phyloP scores from a whole-genome alignment of 495 filamentous ascomycete genomes.

The Aspergillus homomorphus region DNA sequence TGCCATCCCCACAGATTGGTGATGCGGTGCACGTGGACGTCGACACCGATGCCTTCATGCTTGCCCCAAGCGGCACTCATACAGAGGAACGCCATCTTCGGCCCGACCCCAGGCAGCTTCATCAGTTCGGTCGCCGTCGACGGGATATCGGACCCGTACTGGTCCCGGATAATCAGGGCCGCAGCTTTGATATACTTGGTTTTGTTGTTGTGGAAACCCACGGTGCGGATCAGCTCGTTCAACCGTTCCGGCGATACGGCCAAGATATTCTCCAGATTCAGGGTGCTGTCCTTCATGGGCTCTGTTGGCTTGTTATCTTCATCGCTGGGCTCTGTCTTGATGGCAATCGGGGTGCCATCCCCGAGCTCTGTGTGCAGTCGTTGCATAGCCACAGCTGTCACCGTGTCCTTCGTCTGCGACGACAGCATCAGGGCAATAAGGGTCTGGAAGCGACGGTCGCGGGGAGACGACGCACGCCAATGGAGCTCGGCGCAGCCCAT shows the following conservation, averaged over 20 bases:
- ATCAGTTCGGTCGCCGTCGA: constrained; percentile 73
- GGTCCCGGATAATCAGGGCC: constrained; percentile 68
- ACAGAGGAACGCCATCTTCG: constrained; percentile 96
- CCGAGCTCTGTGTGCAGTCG: constrained; percentile 72
- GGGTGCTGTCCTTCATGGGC: constrained; percentile 45
- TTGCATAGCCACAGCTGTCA: constrained; percentile 81
- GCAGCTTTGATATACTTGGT: constrained; percentile 82
- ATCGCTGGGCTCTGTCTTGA: constrained; percentile 19
- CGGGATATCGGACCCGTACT: constrained; percentile 76
- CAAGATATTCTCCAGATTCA: constrained; percentile 79
- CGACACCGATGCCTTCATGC: constrained; percentile 61
- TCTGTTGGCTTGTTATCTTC: constrained; percentile 22
- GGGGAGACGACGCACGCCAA: constrained; percentile 37
- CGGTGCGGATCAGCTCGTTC: constrained; percentile 75
- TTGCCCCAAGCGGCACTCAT: constrained; percentile 67
- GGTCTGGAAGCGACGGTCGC: constrained; percentile 83
- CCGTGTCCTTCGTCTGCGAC: constrained; percentile 93
- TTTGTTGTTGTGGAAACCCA: constrained; percentile 97
- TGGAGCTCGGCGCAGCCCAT: constrained; percentile 89
- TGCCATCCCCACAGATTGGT: constrained; percentile 97
- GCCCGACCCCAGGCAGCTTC: constrained; percentile 85
- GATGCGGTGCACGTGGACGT: constrained; percentile 78
- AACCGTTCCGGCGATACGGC: constrained; percentile 64
- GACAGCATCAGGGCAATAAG: constrained; percentile 94
- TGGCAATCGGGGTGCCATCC: constrained; percentile 12